Base-by-base conservation (phyloP, 371 early-diverging fungal species). In the Mortierella sp. region DNA sequence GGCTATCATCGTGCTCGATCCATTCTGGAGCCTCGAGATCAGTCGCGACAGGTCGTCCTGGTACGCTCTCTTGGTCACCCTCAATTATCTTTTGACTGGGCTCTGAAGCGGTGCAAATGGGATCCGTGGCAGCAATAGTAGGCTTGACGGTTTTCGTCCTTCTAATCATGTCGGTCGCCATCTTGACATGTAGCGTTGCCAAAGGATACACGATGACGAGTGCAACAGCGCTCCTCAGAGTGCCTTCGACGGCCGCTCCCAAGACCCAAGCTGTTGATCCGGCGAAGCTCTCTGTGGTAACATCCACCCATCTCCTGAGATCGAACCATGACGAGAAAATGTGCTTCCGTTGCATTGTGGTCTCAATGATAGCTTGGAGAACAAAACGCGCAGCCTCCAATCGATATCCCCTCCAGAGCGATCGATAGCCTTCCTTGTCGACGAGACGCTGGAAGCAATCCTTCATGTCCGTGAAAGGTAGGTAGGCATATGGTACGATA, bases 351-450 rank as follows among this genome's bases (percentile, higher is more conserved):
- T 40, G 39, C 43, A 68, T 41, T 1, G 39, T 17, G 2, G 45
- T 12, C 45, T 61, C 73, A 22, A 72, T 37, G 16, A 45, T 22
- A 4, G 58, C 24, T 22, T 66, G 66, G 8, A 61, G 8, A 6
- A 58, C 13, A 13, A 54, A 49, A 1, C 60, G 37, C 0, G 39
- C 29, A 14, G 49, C 27, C 19, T 72, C 63, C 22, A 54, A 4
- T 14, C 43, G 29, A 22, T 62, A 58, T 0, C 73, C 73, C 12
- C 73, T 57, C 73, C 73, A 72, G 47, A 72, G 73, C 5, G 73
- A 58, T n/a, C 22, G 24, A 2, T 17, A 39, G 19, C 73, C 73
- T 39, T 72, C 73, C 29, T 67, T 72, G 21, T 72, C 73, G 13
- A 72, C 49, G 3, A 72, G 50, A 0, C 73, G 61, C 1, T 49